These are phyloP conservation scores for Micractinium conductrix DNA, from an alignment of 139 green algal species.

Conservation along the genomic window DNA sequence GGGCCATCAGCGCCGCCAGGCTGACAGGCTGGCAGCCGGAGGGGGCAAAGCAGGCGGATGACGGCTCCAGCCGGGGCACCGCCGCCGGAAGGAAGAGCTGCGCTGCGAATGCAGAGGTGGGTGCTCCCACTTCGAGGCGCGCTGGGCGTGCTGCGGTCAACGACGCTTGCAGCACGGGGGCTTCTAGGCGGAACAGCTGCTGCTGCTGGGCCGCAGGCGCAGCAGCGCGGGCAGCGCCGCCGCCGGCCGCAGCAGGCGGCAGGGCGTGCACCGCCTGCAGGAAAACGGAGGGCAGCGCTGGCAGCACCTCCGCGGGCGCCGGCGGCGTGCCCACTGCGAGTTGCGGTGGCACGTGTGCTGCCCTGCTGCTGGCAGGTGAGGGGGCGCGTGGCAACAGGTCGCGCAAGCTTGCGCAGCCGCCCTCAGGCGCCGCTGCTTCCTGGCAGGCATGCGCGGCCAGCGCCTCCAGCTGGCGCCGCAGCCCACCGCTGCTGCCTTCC, in stretches of 20 bases:
- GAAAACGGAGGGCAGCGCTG: background rate
- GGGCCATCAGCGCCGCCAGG: conserved; percentile 2
- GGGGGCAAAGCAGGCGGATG: background rate
- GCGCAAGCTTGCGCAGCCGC: background rate
- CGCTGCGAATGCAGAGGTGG: background rate
- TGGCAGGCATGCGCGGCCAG: background rate
- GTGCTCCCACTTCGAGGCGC: background rate
- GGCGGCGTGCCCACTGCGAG: background rate
- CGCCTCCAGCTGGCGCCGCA: background rate
- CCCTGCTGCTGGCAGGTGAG: background rate
- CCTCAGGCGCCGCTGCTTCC: background rate
- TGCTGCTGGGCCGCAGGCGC: background rate
- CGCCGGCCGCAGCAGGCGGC: background rate
- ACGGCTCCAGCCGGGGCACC: background rate
- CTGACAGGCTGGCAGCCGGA: conserved; percentile 12
- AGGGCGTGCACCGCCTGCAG: background rate
- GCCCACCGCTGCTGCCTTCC: background rate
- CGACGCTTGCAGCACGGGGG: background rate
- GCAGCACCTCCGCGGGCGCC: background rate
- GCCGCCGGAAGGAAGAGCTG: background rate
- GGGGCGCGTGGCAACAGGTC: background rate
- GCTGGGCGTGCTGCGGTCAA: background rate
- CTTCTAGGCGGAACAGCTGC: background rate
- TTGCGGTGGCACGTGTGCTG: no score
- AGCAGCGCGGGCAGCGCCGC: background rate